phyloP scores from a whole-genome alignment of 2,329 filamentous ascomycete genomes.

The Fusarium tanahbumbuense region DNA sequence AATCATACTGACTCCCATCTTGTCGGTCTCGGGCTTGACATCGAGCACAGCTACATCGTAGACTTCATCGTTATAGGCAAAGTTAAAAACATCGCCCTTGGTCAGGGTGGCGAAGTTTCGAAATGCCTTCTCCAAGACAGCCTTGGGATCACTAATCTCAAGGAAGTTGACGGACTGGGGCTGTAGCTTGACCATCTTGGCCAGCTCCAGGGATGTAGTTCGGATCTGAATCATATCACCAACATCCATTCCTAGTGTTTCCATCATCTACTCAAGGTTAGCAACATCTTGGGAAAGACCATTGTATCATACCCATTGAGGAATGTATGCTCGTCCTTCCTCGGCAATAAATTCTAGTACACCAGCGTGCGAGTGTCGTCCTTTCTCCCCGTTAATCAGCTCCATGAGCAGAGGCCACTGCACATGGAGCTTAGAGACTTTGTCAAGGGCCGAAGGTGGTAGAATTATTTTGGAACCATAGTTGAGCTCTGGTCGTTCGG shows the following conservation, averaged over 20 bases:
- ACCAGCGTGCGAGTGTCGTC: constrained; percentile 87
- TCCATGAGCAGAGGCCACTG: constrained; percentile 98
- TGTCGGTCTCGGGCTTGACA: constrained; percentile 85
- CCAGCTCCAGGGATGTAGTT: constrained; percentile 90
- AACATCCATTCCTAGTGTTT: constrained; percentile 86
- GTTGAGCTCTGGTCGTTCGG: constrained; percentile 89
- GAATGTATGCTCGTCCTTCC: constrained; percentile 94
- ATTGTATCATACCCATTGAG: constrained; percentile 79
- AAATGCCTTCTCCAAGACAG: constrained; percentile 95
- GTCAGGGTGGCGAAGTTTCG: constrained; percentile 95
- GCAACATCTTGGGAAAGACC: not conserved
- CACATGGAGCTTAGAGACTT: constrained; percentile 94
- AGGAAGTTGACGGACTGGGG: constrained; percentile 93
- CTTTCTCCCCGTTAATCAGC: constrained; percentile 86
- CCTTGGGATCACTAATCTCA: constrained; percentile 96
- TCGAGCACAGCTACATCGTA: constrained; percentile 95
- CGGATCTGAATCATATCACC: constrained; percentile 96
- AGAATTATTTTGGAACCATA: constrained; percentile 98
- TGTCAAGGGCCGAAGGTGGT: constrained; percentile 95
- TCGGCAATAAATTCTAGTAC: constrained; percentile 98
- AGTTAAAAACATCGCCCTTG: constrained; percentile 94
- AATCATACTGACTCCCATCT: constrained; percentile 91
- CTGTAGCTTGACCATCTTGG: constrained; percentile 94
- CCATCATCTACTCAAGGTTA: constrained; percentile 79
- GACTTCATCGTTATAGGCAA: constrained; percentile 93